Percentiles rank a stretch among this genome's conserved stretches.
These are phyloP conservation scores for Colletotrichum trifolii DNA, from an alignment of 2,329 filamentous ascomycete species.

Conservation along the genomic window DNA sequence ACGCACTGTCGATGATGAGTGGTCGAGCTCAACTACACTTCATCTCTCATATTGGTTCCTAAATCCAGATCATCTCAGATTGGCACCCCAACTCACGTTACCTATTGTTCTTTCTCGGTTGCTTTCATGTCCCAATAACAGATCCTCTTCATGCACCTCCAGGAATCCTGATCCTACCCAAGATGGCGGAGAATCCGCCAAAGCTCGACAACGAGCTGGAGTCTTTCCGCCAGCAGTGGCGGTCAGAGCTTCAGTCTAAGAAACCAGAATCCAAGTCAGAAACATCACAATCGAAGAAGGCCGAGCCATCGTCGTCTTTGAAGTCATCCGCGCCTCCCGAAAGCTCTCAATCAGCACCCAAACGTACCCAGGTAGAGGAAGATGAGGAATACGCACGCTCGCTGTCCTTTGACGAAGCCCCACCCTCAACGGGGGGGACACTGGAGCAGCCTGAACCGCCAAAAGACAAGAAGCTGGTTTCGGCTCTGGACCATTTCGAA, in stretches of 20 bases:
- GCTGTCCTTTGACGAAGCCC: slow-evolving; percentile 47
- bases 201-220: slow-evolving; percentile 78
- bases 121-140: slow-evolving; percentile 16
- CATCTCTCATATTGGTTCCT: slow-evolving; percentile 1
- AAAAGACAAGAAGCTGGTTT: slow-evolving; percentile 64
- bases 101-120: too few species aligned
- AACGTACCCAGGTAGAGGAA: slow-evolving; percentile 42
- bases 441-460: slow-evolving; percentile 35
- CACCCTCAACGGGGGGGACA: slow-evolving; percentile 2
- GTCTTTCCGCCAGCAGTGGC: slow-evolving; percentile 87
- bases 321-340: slow-evolving; percentile 39
- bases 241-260: slow-evolving; percentile 75
- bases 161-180: background rate
- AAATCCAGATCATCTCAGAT: background rate
- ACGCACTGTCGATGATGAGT: slow-evolving; percentile 32
- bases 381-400: slow-evolving; percentile 50
- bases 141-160: background rate
- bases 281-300: slow-evolving; percentile 27
- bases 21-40: slow-evolving; percentile 30
- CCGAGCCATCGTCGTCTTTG: slow-evolving; percentile 43
- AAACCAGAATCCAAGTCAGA: slow-evolving; percentile 38
- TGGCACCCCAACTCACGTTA: background rate
- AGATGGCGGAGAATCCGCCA: slow-evolving; percentile 35
- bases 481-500: slow-evolving; percentile 93
- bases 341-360: slow-evolving; percentile 29